Percentiles rank a stretch among this genome's conserved stretches.
Conservation (phyloP, 306 rosid species). For the Comarum palustre region DNA sequence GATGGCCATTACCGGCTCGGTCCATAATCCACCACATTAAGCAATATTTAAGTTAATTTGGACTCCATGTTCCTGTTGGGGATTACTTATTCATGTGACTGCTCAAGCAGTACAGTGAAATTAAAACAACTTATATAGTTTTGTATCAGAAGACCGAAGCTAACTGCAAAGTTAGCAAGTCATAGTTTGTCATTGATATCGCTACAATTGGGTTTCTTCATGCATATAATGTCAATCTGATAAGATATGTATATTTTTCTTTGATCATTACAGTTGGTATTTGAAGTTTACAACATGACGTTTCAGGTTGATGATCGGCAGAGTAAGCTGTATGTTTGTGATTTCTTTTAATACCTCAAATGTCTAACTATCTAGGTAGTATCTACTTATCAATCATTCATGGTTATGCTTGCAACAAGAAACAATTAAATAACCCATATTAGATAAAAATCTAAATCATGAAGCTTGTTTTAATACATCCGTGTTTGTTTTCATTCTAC, state of each 20-base stretch:
- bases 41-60: not conserved
- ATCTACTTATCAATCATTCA: not conserved
- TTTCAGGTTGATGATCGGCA: not conserved
- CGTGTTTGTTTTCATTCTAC: too few species aligned
- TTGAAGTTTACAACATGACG: not conserved
- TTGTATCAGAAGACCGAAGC: constrained; percentile 7
- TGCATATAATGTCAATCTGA: not conserved
- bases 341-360: not conserved
- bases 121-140: not conserved
- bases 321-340: not conserved
- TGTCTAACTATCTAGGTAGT: not conserved
- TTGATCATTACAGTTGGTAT: not conserved
- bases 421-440: too few species aligned
- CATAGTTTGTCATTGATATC: not conserved
- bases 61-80: not conserved
- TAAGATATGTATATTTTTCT: constrained; percentile 3
- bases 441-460: too few species aligned
- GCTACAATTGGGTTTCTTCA: constrained; percentile 3
- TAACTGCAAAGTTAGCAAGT: constrained; percentile 6
- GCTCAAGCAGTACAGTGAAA: constrained; percentile 2
- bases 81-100: not conserved
- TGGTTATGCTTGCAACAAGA: not conserved
- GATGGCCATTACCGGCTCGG: constrained; percentile 88
- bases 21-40: constrained; percentile 37
- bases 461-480: too few species aligned